These are phyloP conservation scores for Zasmidium citrigriseum DNA, from an alignment of 2,329 filamentous ascomycete genomes.

Conservation along the genomic window DNA sequence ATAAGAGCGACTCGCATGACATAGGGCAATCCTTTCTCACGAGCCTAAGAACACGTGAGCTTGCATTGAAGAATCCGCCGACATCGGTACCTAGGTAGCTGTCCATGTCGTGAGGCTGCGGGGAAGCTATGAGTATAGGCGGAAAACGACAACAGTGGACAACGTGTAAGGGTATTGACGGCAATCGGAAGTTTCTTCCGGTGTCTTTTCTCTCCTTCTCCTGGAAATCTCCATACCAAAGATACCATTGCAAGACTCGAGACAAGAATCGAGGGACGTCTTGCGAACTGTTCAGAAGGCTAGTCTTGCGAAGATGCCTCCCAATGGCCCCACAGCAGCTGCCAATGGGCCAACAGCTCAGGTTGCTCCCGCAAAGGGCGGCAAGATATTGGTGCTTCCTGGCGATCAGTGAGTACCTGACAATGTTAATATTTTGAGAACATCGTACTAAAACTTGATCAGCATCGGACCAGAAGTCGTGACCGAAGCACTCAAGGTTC, in stretches of 20 bases:
- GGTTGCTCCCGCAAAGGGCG: conserved; percentile 13
- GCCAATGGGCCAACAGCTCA: conserved; percentile 6
- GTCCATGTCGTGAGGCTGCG: not conserved
- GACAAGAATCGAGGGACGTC: not conserved
- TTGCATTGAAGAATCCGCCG: not conserved
- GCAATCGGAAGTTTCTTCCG: not conserved
- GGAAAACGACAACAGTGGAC: not conserved
- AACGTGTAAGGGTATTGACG: not conserved
- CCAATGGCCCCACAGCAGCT: conserved; percentile 1
- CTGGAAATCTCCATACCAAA: no score
- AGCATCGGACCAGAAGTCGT: conserved; percentile 54
- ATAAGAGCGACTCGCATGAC: not conserved
- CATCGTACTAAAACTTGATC: conserved; percentile 40
- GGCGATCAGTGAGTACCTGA: conserved; percentile 10
- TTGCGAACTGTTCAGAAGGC: no score
- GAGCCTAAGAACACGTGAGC: not conserved
- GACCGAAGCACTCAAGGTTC: conserved; percentile 48
- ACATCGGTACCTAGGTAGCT: not conserved
- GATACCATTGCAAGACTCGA: not conserved
- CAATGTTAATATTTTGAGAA: conserved; percentile 47
- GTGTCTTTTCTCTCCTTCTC: not conserved
- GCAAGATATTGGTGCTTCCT: conserved; percentile 11
- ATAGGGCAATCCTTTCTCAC: no score
- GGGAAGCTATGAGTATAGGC: not conserved
- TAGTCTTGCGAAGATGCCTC: not conserved